These are phyloP conservation scores for Suillus ampliporus DNA, from an alignment of 768 basidiomycete genomes.

Conservation along the genomic window DNA sequence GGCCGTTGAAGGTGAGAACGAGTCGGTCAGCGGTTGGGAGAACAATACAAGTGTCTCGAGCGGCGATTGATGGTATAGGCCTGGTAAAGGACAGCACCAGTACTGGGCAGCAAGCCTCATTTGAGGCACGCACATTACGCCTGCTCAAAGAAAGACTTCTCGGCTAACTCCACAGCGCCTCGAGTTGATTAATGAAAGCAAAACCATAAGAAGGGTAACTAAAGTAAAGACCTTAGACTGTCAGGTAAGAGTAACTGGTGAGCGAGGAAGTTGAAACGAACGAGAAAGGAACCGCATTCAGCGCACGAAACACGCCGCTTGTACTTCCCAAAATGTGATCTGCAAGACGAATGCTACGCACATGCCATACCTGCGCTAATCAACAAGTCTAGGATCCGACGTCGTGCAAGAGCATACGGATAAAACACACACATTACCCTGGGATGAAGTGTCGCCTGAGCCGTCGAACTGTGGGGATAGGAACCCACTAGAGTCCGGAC, in stretches of 20 bases:
- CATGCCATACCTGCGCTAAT: background rate
- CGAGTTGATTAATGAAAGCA: background rate
- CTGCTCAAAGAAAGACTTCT: background rate
- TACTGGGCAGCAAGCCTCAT: background rate
- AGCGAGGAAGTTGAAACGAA: too few relatives aligned
- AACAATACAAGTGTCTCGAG: conserved; percentile 25
- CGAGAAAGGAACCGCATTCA: too few relatives aligned
- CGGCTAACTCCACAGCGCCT: background rate
- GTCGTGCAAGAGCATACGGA: background rate
- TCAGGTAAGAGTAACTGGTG: too few relatives aligned
- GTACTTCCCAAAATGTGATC: background rate
- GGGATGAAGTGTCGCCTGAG: background rate
- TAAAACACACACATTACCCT: background rate
- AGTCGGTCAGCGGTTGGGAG: conserved; percentile 2
- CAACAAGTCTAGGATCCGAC: background rate
- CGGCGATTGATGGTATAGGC: too few relatives aligned
- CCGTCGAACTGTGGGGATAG: background rate
- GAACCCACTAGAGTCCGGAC: background rate
- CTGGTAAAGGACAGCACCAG: background rate
- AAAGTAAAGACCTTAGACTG: too few relatives aligned
- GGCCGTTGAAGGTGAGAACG: background rate
- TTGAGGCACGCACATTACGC: background rate
- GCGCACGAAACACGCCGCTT: background rate
- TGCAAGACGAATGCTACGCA: background rate
- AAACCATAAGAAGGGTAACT: too few relatives aligned